Evolutionary conservation across 1,139 yeast species (phyloP), one percentile per base, ranked within the genome.

Genomic region (Pichiaceae sp.): DNA sequence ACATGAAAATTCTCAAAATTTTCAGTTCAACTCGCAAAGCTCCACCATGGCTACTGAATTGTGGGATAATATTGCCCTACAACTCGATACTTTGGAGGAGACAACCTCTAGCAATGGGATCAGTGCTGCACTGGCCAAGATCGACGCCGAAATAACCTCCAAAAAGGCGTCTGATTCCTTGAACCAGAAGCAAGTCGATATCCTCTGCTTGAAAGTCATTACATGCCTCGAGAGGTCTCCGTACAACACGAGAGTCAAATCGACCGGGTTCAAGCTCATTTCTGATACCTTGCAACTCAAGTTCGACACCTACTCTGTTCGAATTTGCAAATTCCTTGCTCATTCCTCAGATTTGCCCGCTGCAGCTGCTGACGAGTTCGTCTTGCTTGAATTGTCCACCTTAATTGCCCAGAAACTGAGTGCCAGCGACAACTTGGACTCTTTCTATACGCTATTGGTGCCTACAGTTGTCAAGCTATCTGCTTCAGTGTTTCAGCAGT

Each of bases 331-430:
- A 33, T 73, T 62, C 42, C 59, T 72, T 30, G 41, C 51, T 26
- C 63, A 64, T 23, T 51, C 62, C 26, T 58, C 70, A 1, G 39
- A 52, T 2, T 60, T 59, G 36, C 56, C 63, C 11, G 56, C 67
- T 40, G 81, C 89, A 2, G 53, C 68, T 4, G 60, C 75, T 4
- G 83, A 75, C 52, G 60, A 74, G 41, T 59, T 75, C 50, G 67
- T 79, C 3, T 59, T 80, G 15, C 61, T 80, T 33, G 64, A 66
- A 24, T 81, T 89, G 87, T 57, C 64, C 33, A 69, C 67, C 42
- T 47, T 50, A 17, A 52, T 65, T 17, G 26, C 43, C 15, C 16
- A 34, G 11, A 31, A 37, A 17, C 41, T 48, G 9, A 21, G 11
- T n/a, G 39, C 43, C 3, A 40, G 14, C 12, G 17, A 40, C 12